Base-by-base conservation (phyloP, 768 basidiomycete species). In the Kwoniella sp. region DNA sequence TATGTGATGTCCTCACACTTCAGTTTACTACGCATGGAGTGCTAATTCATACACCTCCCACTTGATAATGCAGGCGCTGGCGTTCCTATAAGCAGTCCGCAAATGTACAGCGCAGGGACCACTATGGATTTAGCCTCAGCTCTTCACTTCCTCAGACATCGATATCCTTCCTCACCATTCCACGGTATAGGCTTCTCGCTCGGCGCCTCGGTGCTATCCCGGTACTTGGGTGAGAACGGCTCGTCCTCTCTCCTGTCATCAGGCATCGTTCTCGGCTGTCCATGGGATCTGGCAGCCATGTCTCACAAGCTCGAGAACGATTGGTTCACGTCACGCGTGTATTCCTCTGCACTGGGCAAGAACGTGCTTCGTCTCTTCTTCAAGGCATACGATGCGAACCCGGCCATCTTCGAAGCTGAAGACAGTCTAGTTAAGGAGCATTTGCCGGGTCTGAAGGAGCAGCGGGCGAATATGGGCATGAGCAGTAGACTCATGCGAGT, bases 101-200 rank as follows among this genome's bases (percentile, higher is more conserved):
- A 91, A 70, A 81, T 96, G 40, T 97, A 83, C 67, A 77, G 76
- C 27, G 78, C 91, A 19, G 91, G 88, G 29, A 86, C 91, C 67
- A 97, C 94, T 9, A 88, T 93, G 68, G 95, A 99, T 81, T 83
- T 93, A 36, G 87, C 92, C 26, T 86, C 86, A 64, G 90, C 91
- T 1, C 77, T 96, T 53, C 83, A 89, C 69, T 89, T 90, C 80
- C 85, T 97, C 58, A 83, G 87, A 1, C 79, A 85, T 52, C 76
- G 79, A 64, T 94, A 88, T 71, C 94, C 95, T 1, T 81, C 84
- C 10, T 91, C 95, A 0, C 90, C 88, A 2, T 82, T 97, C 37
- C 80, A 95, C 19, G 95, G 90, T 15, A 80, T 96, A 10, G 92
- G 94, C 7, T 98, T 95, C 83, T 96, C 92, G 3, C 85, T 99